Conservation (phyloP, 345 rosid species). For the Brassica nigra region DNA sequence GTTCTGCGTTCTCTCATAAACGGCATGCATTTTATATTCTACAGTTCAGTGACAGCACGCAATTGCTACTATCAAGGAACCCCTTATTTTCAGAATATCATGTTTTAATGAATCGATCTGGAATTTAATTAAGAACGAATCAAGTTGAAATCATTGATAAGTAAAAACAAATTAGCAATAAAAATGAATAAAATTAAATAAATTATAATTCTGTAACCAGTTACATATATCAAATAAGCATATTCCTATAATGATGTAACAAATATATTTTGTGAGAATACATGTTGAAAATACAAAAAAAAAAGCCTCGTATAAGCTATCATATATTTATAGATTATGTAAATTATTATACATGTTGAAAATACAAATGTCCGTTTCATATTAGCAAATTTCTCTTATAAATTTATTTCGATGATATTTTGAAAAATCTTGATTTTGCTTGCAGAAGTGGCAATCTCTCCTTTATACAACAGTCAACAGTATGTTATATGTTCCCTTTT, state of each 20-base stretch:
- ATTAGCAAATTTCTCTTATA: background rate
- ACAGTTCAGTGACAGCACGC: background rate
- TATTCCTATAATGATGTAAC: background rate
- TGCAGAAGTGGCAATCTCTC: background rate
- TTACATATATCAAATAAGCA: background rate
- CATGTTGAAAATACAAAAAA: background rate
- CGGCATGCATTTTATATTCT: constrained; percentile 5
- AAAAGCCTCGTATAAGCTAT: no score
- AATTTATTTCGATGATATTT: background rate
- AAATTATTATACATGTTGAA: background rate
- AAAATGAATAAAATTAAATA: background rate
- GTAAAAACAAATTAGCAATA: background rate
- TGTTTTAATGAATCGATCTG: no score
- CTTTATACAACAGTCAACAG: no score
- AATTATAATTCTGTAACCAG: background rate
- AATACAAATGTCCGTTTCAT: background rate
- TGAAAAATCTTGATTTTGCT: background rate
- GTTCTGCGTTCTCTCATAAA: background rate
- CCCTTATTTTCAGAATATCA: background rate
- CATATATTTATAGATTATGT: no score
- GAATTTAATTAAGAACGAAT: background rate
- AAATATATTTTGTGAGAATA: background rate
- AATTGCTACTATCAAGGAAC: constrained; percentile 6
- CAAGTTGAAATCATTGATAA: background rate
- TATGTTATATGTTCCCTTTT: no score